A percentile compares a stretch with the other conserved stretches of the same genome.
Evolutionary conservation across 208 protist species (phyloP).

Genomic region (Leishmania turanica): DNA sequence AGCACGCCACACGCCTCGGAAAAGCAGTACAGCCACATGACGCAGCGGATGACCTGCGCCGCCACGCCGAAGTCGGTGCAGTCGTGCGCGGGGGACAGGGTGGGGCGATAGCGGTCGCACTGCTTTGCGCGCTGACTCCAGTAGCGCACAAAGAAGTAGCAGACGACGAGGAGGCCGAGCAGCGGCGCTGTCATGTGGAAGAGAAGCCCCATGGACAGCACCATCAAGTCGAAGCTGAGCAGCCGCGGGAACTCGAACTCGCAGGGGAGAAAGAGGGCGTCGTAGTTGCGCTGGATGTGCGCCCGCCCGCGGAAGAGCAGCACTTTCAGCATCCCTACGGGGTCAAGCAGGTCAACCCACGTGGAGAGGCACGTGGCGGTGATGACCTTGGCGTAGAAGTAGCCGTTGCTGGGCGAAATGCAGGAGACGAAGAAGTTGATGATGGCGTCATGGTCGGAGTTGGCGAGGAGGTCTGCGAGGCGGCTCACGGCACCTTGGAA

Average conservation of each 20-base stretch:
- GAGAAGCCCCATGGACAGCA: constrained; percentile 79
- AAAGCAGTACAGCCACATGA: constrained; percentile 68
- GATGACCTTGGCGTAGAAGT: constrained; percentile 87
- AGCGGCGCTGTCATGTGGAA: constrained; percentile 88
- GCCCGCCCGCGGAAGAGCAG: constrained; percentile 48
- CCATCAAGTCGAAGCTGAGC: constrained; percentile 78
- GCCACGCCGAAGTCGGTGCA: constrained; percentile 74
- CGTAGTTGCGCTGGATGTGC: constrained; percentile 77
- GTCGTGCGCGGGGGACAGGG: constrained; percentile 49
- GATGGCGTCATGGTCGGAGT: constrained; percentile 35
- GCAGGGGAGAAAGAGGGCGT: constrained; percentile 65
- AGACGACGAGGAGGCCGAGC: constrained; percentile 54
- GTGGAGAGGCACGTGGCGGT: constrained; percentile 54
- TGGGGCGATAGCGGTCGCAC: constrained; percentile 72
- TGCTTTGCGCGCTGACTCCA: constrained; percentile 66
- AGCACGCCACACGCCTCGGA: constrained; percentile 62
- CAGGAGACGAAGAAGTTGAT: constrained; percentile 72
- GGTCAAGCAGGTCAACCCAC: constrained; percentile 73
- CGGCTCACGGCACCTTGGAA: constrained; percentile 73
- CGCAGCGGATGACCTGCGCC: constrained; percentile 69
- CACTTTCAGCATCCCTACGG: constrained; percentile 46
- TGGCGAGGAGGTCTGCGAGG: constrained; percentile 43
- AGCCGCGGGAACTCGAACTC: constrained; percentile 54
- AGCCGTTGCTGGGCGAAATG: constrained; percentile 71
- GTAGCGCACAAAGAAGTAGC: constrained; percentile 79